Percentiles rank a stretch among this genome's conserved stretches.
Conservation (phyloP, 1,139 yeast genomes). For the Geotrichum histeridarum region DNA sequence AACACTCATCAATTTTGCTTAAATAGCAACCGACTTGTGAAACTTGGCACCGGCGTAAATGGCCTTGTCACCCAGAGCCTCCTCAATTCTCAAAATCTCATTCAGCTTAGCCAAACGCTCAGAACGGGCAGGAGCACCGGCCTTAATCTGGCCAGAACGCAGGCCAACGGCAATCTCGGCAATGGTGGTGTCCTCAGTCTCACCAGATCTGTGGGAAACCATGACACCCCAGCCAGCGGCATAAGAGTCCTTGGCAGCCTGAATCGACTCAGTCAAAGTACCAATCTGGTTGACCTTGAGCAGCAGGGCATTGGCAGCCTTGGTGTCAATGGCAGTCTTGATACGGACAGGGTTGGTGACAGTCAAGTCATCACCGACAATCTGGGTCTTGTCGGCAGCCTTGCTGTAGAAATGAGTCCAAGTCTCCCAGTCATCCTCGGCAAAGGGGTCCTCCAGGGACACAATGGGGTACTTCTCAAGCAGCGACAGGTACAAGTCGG, state of each 20-base stretch:
- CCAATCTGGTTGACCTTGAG: conserved; percentile 92
- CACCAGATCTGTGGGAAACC: conserved; percentile 98
- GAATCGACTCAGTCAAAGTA: conserved; percentile 82
- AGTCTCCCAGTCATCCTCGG: conserved; percentile 98
- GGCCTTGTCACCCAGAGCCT: conserved; percentile 93
- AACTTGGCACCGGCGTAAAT: conserved; percentile 87
- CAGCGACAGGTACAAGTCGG: conserved; percentile 72
- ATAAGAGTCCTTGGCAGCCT: conserved; percentile 87
- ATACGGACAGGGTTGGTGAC: conserved; percentile 95
- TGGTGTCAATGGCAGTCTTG: conserved; percentile 89
- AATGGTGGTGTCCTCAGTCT: conserved; percentile 95
- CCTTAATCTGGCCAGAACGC: conserved; percentile 96
- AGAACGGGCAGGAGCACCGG: conserved; percentile 99
- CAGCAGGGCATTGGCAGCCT: conserved; percentile 86
- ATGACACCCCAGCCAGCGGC: conserved; percentile 95
- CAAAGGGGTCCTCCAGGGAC: conserved; percentile 96
- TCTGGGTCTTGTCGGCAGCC: conserved; percentile 65
- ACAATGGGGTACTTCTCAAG: conserved; percentile 90
- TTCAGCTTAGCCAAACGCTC: conserved; percentile 94
- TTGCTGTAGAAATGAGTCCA: conserved; percentile 79
- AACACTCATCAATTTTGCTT: conserved; percentile 22
- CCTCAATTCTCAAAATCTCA: conserved; percentile 95
- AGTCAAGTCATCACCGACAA: conserved; percentile 95
- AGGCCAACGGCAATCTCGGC: conserved; percentile 96
- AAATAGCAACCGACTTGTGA: conserved; percentile 43